phyloP scores from a whole-genome alignment of 257 asterid species.

The Ocimum tenuiflorum region DNA sequence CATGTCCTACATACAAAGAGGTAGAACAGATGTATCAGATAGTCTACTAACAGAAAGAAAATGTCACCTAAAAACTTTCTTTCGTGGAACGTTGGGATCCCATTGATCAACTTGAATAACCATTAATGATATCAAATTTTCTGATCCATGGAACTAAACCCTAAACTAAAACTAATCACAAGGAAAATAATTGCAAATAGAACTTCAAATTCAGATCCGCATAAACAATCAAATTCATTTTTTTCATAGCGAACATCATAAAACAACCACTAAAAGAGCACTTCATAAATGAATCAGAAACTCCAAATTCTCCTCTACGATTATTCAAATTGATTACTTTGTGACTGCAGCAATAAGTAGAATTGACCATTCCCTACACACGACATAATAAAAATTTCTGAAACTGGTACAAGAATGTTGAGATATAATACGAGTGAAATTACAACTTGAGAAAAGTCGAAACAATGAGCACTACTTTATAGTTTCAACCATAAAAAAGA shows the following conservation, averaged over 20 bases:
- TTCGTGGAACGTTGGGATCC: background rate
- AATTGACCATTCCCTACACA: background rate
- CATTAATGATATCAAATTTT: background rate
- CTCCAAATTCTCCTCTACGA: background rate
- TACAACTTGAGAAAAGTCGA: background rate
- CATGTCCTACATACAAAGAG: background rate
- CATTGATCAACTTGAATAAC: background rate
- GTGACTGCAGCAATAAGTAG: background rate
- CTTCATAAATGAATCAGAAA: background rate
- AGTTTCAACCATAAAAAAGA: background rate
- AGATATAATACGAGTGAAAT: background rate
- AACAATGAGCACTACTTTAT: background rate
- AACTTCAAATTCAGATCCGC: too few relatives aligned
- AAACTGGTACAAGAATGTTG: background rate
- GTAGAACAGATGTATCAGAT: too few relatives aligned
- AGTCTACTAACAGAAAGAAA: background rate
- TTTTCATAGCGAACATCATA: background rate
- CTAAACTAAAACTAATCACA: background rate
- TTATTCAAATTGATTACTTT: background rate
- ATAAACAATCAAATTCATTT: too few relatives aligned
- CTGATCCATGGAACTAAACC: too few relatives aligned
- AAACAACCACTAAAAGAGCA: background rate
- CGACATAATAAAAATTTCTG: background rate
- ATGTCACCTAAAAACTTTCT: background rate
- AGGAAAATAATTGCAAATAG: background rate